phyloP scores from a whole-genome alignment of 2,329 filamentous ascomycete species.

The Malbranchea cinnamomea region DNA sequence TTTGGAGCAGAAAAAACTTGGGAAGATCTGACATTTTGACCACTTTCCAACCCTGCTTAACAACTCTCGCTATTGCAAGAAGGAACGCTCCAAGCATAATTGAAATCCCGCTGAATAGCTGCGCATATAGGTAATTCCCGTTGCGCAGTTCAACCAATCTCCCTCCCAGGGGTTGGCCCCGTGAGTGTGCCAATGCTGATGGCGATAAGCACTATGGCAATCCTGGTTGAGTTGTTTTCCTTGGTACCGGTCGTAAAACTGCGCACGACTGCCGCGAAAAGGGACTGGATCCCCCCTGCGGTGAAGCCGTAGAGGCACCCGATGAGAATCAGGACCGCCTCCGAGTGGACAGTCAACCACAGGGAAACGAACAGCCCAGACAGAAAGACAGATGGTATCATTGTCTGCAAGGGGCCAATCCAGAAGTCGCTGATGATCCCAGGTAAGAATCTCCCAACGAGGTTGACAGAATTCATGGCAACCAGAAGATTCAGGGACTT shows the following conservation, averaged over 20 bases:
- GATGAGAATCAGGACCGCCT: slow-evolving; percentile 13
- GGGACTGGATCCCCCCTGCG: slow-evolving; percentile 17
- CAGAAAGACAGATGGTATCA: slow-evolving; percentile 27
- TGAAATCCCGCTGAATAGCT: slow-evolving; percentile 6
- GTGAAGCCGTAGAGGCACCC: slow-evolving; percentile 21
- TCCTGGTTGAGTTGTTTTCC: slow-evolving; percentile 1
- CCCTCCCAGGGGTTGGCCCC: slow-evolving; percentile 7
- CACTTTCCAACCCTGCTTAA: slow-evolving; percentile 7
- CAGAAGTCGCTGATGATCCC: slow-evolving; percentile 16
- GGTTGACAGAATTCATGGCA: slow-evolving; percentile 17
- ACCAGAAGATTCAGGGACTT: slow-evolving; percentile 17
- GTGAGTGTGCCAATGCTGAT: slow-evolving; percentile 6
- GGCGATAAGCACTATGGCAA: slow-evolving; percentile 6
- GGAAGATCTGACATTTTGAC: too few relatives aligned
- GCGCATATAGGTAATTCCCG: slow-evolving; percentile 7
- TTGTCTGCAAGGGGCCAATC: slow-evolving; percentile 21
- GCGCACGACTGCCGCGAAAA: slow-evolving; percentile 12
- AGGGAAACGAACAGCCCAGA: slow-evolving; percentile 34
- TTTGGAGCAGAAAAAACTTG: background rate
- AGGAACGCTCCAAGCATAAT: slow-evolving; percentile 3
- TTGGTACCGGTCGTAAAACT: slow-evolving; percentile 5
- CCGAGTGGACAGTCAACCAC: slow-evolving; percentile 30
- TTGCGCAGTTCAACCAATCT: slow-evolving; percentile 4
- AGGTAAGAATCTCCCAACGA: slow-evolving; percentile 19
- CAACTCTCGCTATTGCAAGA: slow-evolving; percentile 5